These are phyloP conservation scores for Aspergillus bertholletiae DNA, from an alignment of 495 filamentous ascomycete genomes.

Conservation along the genomic window DNA sequence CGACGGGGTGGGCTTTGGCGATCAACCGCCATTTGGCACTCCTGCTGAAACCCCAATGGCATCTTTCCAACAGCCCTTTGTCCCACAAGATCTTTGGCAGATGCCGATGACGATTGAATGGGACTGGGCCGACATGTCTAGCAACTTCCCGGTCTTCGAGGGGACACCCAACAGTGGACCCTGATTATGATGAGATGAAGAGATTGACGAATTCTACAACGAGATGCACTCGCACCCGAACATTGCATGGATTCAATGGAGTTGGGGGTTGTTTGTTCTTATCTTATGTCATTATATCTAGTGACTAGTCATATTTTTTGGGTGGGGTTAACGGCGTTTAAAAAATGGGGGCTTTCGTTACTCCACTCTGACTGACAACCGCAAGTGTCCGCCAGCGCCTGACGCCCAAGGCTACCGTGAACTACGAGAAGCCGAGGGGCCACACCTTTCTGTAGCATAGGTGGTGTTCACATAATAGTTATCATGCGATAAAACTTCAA, in stretches of 20 bases:
- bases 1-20: conserved; percentile 38
- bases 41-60: conserved; percentile 38
- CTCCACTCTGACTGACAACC: neutral
- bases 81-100: conserved; percentile 96
- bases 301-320: conserved; percentile 2
- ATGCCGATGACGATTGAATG: conserved; percentile 96
- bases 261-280: neutral
- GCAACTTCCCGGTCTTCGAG: conserved; percentile 46
- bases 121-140: conserved; percentile 90
- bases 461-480: neutral
- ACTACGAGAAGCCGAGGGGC: neutral
- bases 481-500: too few relatives aligned
- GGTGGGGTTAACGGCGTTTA: conserved; percentile 7
- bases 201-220: neutral
- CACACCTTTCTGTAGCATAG: neutral
- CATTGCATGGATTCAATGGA: neutral
- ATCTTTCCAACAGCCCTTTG: conserved; percentile 82
- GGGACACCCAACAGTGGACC: conserved; percentile 24
- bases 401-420: neutral
- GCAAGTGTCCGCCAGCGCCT: too few relatives aligned
- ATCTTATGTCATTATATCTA: neutral
- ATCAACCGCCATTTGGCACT: conserved; percentile 34
- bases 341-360: neutral
- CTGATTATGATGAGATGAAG: conserved; percentile 17
- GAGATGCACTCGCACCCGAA: neutral